Base-by-base conservation (phyloP, 2,329 filamentous ascomycete species). In the Ascochyta rabiei region DNA sequence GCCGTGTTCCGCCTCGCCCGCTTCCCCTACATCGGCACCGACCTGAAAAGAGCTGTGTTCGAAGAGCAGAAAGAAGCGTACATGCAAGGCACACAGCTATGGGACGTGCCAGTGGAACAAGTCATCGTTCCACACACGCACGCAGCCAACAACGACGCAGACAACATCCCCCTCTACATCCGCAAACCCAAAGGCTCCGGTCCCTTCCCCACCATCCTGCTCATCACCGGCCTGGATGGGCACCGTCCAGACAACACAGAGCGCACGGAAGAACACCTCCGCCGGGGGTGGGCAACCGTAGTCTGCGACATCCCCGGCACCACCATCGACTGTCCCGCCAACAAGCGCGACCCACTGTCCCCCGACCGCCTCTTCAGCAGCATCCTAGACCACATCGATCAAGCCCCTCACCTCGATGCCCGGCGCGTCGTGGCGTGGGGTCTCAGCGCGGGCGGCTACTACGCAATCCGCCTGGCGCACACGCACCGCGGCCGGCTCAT, bases 1-100 rank as follows among this genome's bases (percentile, higher is more conserved):
- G 85, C 86, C n/a, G 80, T 91, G 7, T 87, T 87, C 69, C 82
- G 89, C 43, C 89, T 91, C 57, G 83, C 88, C 0, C 83, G 89
- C 13, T 91, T 91, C 68, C 88, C 89, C 2, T 79, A 79, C 28
- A 79, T 79, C 26, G 72, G 78, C 5, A 80, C 78, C 0, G 68
- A 69, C 2, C 72, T 77, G 46, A 79, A 91, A 73, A 82, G 83
- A 64, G 67, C 77, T 15, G 87, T 86, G 2, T 91, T 87, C 81
- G 78, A 84, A 63, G 78, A 81, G 60, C 87, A 90, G 67, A 90
- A 90, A 70, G 69, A 79, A 24, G 81, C 82, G 0, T 89, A 89
- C 61, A 69, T 84, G 40, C 83, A 84, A 63, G 87, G 79, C 3
- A 61, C 79, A 5, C 64, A 59, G 13, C 57, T 74, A 1, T 73